Base-by-base conservation (phyloP, 139 green algal species). In the Chloropicon primus region DNA sequence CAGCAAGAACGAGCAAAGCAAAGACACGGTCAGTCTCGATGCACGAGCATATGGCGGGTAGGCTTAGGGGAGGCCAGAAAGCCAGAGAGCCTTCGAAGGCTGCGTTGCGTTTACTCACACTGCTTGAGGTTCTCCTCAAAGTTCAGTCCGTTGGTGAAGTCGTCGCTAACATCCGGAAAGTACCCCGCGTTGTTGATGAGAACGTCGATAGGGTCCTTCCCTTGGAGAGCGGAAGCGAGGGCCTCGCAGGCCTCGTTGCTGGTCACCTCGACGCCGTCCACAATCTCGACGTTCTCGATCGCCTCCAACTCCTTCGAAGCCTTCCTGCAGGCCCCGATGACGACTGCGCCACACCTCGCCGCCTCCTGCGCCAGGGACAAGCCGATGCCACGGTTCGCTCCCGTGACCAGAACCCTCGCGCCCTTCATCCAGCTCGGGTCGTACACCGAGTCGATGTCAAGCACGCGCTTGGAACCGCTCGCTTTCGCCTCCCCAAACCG, bases 161-260 rank as follows among this genome's bases (percentile, higher is more conserved):
- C 27, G 27, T 78, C 75, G n/a, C 22, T 53, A 23, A 0, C 24
- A 2, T 73, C 27, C 10, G 75, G 26, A 77, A 84, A 84, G 73
- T 84, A 84, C 1, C 80, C 80, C 74, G 80, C 80, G 76, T 81
- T 81, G 76, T 84, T 84, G 29, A 84, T 79, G 1, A 84, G 72
- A 73, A 84, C 53, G 28, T 81, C 77, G 17, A 81, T 76, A 26
- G 77, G 77, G 22, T 73, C 73, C 2, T 25, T 54, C 21, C 71
- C 29, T 1, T 10, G 5, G n/a, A 79, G 25, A 2, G 54, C 27
- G 54, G 53, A 24, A n/a, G 28, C 74, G 22, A 73, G 25, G 21
- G 23, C 71, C 22, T 26, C 72, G 27, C 72, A 25, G 1, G n/a
- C 22, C 3, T 54, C 71, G 1, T 21, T 26, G 27, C 76, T 54